Conservation (phyloP, 177 flowering plant genomes). For the Vitis hybrid region DNA sequence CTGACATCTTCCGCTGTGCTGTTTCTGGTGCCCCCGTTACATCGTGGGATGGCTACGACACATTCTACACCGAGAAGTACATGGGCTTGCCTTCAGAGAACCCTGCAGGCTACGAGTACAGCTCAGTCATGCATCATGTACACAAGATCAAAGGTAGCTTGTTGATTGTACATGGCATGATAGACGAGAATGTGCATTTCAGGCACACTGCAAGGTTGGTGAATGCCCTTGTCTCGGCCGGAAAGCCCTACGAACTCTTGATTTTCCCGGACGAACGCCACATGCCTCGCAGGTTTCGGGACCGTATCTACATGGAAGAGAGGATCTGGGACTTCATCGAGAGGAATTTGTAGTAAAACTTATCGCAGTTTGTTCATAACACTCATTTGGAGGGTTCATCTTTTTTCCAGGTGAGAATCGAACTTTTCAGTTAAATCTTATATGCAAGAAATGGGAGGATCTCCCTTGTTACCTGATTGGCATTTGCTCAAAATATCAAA, state of each 20-base stretch:
- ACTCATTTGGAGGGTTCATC: too few species aligned
- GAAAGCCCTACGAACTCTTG: constrained; percentile 71
- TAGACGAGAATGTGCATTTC: constrained; percentile 94
- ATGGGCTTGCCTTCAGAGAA: constrained; percentile 83
- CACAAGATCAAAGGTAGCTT: constrained; percentile 62
- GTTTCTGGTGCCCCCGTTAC: constrained; percentile 94
- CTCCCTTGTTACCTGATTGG: too few species aligned
- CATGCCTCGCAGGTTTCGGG: constrained; percentile 69
- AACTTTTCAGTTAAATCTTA: too few species aligned
- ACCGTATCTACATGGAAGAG: constrained; percentile 89
- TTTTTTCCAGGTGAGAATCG: too few species aligned
- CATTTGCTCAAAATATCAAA: too few species aligned
- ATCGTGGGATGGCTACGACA: constrained; percentile 96
- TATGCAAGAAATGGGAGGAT: too few species aligned
- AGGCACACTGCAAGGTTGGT: constrained; percentile 95
- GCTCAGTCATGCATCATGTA: constrained; percentile 81
- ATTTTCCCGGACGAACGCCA: constrained; percentile 91
- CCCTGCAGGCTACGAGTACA: constrained; percentile 34
- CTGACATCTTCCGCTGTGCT: constrained; percentile 70
- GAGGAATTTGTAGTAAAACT: constrained; percentile 50
- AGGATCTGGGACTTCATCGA: constrained; percentile 87
- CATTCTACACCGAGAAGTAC: constrained; percentile 95
- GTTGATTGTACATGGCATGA: constrained; percentile 92
- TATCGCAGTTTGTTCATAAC: not conserved
- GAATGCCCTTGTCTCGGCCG: constrained; percentile 73